Evolutionary conservation across 495 filamentous ascomycete genomes (phyloP).

Genomic region (Podospora didyma): DNA sequence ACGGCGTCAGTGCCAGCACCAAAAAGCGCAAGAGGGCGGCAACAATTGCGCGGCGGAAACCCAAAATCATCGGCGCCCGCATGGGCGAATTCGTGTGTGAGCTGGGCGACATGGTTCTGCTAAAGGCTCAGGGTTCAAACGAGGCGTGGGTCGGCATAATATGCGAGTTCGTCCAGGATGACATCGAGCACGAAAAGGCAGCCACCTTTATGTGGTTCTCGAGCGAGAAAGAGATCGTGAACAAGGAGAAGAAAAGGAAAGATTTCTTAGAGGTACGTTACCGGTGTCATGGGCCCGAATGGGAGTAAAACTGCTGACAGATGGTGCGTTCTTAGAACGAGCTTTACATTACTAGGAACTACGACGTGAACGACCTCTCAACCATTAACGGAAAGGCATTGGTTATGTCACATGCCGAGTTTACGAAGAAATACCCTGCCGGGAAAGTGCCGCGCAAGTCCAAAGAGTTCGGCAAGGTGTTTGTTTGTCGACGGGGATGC

Average conservation of each 20-base stretch:
- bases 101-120: constrained; percentile 76
- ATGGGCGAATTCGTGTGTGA: constrained; percentile 82
- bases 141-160: constrained; percentile 91
- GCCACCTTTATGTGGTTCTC: constrained; percentile 89
- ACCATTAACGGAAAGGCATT: constrained; percentile 87
- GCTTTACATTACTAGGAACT: constrained; percentile 81
- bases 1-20: constrained; percentile 5
- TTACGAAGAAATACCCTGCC: constrained; percentile 63
- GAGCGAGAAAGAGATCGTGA: constrained; percentile 80
- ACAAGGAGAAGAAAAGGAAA: constrained; percentile 73
- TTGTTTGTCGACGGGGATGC: constrained; percentile 85
- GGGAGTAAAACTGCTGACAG: neutral
- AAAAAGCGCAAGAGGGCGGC: constrained; percentile 37
- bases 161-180: constrained; percentile 67
- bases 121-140: constrained; percentile 74
- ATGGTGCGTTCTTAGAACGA: constrained; percentile 57
- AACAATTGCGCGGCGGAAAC: constrained; percentile 9
- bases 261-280: constrained; percentile 65
- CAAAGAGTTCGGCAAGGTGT: constrained; percentile 79
- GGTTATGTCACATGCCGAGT: constrained; percentile 68
- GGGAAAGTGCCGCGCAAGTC: constrained; percentile 72
- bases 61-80: constrained; percentile 69
- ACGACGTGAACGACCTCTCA: constrained; percentile 78
- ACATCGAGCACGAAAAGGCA: constrained; percentile 56
- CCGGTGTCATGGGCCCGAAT: neutral